Evolutionary conservation across 1,139 yeast species (phyloP).

Genomic region (Pichia sp.): DNA sequence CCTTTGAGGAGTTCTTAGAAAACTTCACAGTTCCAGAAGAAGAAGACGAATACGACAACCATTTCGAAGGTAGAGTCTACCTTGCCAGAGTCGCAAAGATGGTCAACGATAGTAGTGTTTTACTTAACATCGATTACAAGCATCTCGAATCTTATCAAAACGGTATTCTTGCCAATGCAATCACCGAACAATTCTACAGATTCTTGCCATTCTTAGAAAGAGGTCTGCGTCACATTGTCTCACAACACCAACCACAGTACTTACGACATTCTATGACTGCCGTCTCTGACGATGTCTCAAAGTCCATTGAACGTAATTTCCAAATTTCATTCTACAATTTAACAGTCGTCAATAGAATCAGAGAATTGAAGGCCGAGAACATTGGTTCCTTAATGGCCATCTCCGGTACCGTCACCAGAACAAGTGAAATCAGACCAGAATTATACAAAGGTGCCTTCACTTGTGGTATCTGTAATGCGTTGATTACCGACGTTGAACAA

Average conservation of each 20-base stretch:
- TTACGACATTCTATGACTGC: constrained; percentile 39
- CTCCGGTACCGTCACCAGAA: constrained; percentile 95
- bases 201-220: constrained; percentile 80
- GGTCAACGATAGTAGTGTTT: constrained; percentile 71
- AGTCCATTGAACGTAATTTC: constrained; percentile 65
- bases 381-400: constrained; percentile 85
- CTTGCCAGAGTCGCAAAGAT: constrained; percentile 80
- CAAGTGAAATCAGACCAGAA: constrained; percentile 97
- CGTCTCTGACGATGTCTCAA: constrained; percentile 30
- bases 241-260: constrained; percentile 73
- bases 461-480: constrained; percentile 85
- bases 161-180: constrained; percentile 88
- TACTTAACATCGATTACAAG: constrained; percentile 82
- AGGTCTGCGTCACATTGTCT: constrained; percentile 73
- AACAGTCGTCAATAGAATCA: constrained; percentile 78
- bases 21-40: constrained; percentile 48
- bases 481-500: constrained; percentile 90
- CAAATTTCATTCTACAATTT: constrained; percentile 89
- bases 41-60: constrained; percentile 36
- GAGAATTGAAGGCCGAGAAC: constrained; percentile 88
- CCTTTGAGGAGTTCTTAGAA: constrained; percentile 83
- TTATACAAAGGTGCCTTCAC: constrained; percentile 82
- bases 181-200: constrained; percentile 88
- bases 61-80: constrained; percentile 59
- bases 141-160: constrained; percentile 76